Percentiles rank a stretch among this genome's conserved stretches.
Evolutionary conservation across 148 eudicot species (phyloP).

Genomic region (Rheum nobile): DNA sequence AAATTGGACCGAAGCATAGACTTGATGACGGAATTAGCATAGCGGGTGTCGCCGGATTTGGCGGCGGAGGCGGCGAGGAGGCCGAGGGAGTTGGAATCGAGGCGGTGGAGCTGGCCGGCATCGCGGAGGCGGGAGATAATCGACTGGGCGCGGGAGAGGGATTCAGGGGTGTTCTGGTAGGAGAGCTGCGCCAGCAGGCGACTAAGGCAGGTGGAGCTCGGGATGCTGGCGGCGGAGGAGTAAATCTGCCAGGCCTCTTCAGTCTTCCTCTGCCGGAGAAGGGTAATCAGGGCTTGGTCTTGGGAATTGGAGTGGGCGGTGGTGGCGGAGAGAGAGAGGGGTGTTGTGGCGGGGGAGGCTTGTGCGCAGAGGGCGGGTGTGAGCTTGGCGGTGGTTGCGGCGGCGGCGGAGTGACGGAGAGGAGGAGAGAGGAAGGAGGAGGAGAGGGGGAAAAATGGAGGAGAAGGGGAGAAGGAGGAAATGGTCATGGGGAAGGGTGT

Average conservation of each 20-base stretch:
- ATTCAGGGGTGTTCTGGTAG: constrained; percentile 42
- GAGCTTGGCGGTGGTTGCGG: constrained; percentile 9
- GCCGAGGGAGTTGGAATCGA: constrained; percentile 85
- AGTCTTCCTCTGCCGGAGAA: constrained; percentile 69
- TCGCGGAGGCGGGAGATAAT: constrained; percentile 71
- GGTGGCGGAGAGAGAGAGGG: constrained; percentile 9
- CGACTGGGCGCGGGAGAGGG: constrained; percentile 70
- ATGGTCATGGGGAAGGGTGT: constrained; percentile 3
- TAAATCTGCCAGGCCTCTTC: constrained; percentile 69
- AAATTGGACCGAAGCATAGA: constrained; percentile 79
- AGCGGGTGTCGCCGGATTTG: constrained; percentile 58
- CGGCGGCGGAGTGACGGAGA: constrained; percentile 3
- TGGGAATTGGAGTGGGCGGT: constrained; percentile 13
- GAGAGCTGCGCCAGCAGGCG: constrained; percentile 73
- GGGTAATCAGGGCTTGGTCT: constrained; percentile 48
- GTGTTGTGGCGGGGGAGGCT: constrained; percentile 10
- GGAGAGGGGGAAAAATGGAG: constrained; percentile 13
- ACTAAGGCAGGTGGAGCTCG: constrained; percentile 76
- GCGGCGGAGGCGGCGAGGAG: constrained; percentile 70
- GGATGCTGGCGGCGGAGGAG: constrained; percentile 33
- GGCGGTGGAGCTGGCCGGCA: constrained; percentile 78
- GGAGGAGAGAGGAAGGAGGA: constrained; percentile 13
- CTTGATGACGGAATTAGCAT: constrained; percentile 61
- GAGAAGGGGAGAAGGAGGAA: background rate
- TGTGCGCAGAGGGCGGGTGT: constrained; percentile 17